phyloP scores from a whole-genome alignment of 495 filamentous ascomycete genomes.

The Talaromyces proteolyticus region DNA sequence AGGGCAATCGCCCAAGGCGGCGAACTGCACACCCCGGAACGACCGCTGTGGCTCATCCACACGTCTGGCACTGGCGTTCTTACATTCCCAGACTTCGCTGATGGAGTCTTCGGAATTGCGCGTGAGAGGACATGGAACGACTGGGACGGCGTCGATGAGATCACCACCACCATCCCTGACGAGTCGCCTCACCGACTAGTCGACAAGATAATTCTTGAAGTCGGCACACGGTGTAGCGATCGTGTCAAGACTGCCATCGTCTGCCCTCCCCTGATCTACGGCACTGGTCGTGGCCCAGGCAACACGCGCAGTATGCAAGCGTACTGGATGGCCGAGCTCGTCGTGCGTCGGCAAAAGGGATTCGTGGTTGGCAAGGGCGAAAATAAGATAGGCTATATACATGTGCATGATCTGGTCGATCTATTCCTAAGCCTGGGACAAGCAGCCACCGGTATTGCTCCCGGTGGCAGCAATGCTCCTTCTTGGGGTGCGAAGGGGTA shows the following conservation, averaged over 20 bases:
- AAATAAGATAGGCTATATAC: conserved; percentile 66
- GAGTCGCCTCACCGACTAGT: conserved; percentile 52
- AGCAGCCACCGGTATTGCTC: conserved; percentile 38
- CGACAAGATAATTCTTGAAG: conserved; percentile 51
- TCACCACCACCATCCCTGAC: conserved; percentile 47
- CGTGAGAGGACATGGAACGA: conserved; percentile 53
- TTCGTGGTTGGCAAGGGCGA: conserved; percentile 58
- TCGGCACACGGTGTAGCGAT: conserved; percentile 28
- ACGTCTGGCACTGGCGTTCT: conserved; percentile 59
- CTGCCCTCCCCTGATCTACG: conserved; percentile 75
- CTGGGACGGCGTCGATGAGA: conserved; percentile 51
- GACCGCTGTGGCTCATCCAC: conserved; percentile 52
- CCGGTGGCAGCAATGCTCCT: conserved; percentile 51
- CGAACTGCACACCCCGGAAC: conserved; percentile 30
- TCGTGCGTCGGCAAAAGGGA: conserved; percentile 57
- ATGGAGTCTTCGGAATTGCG: conserved; percentile 44
- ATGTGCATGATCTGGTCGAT: conserved; percentile 66
- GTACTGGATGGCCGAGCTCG: conserved; percentile 45
- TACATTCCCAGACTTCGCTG: conserved; percentile 38
- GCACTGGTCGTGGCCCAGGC: conserved; percentile 57
- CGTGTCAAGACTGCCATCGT: conserved; percentile 64
- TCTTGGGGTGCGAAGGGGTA: conserved; percentile 71
- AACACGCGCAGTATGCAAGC: conserved; percentile 65
- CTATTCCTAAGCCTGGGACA: conserved; percentile 61
- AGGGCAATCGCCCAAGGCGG: conserved; percentile 41